These are phyloP conservation scores for Gossypium longicalyx DNA, from an alignment of 345 rosid species.

Conservation along the genomic window DNA sequence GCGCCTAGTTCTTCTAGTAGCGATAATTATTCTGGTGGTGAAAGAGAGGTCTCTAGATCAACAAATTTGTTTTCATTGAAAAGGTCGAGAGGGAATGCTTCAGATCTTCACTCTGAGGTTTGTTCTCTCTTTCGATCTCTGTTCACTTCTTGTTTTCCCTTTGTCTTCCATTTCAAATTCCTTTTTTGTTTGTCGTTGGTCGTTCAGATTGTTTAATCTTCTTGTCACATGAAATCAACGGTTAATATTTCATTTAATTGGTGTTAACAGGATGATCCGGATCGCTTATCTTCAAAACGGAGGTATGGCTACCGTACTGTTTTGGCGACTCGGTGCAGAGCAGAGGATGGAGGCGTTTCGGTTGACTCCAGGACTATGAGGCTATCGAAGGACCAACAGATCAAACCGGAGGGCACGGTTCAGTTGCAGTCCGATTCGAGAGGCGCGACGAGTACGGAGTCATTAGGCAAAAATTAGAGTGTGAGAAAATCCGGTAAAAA, in stretches of 20 bases:
- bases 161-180: background rate
- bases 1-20: constrained; percentile 34
- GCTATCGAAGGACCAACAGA: constrained; percentile 18
- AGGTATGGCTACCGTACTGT: constrained; percentile 1
- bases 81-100: constrained; percentile 17
- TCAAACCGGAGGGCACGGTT: background rate
- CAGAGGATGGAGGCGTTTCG: constrained; percentile 14
- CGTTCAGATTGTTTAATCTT: background rate
- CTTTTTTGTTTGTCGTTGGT: background rate
- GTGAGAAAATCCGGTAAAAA: background rate
- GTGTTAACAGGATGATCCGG: constrained; percentile 15
- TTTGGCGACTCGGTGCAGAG: constrained; percentile 8
- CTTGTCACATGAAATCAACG: background rate
- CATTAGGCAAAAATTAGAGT: constrained; percentile 7
- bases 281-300: constrained; percentile 15
- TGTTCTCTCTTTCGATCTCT: background rate
- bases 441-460: constrained; percentile 15
- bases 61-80: constrained; percentile 20
- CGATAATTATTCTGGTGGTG: constrained; percentile 22
- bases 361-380: constrained; percentile 19
- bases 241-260: background rate
- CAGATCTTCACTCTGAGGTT: constrained; percentile 36
- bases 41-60: constrained; percentile 14
- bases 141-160: background rate
- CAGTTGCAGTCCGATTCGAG: background rate